Evolutionary conservation across 345 rosid genomes (phyloP).

Genomic region (Cardamine occulta): DNA sequence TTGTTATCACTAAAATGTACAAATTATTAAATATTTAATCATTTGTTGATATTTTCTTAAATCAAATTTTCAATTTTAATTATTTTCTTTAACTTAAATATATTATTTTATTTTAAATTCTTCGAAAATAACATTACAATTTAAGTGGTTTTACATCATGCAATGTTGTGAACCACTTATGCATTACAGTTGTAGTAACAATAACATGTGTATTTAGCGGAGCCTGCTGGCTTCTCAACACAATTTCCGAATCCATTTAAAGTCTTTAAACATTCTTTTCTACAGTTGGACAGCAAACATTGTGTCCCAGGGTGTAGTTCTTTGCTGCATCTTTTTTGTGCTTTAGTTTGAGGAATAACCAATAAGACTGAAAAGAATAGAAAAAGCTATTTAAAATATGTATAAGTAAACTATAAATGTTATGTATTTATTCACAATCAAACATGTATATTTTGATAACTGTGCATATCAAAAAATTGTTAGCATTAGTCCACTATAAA

Average conservation of each 20-base stretch:
- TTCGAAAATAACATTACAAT: too few relatives aligned
- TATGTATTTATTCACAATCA: too few relatives aligned
- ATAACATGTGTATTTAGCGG: slow-evolving; percentile 11
- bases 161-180: neutral
- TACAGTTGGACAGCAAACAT: slow-evolving; percentile 23
- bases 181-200: slow-evolving; percentile 24
- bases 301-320: slow-evolving; percentile 7
- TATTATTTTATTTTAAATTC: too few relatives aligned
- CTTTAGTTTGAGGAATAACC: slow-evolving; percentile 23
- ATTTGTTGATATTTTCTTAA: too few relatives aligned
- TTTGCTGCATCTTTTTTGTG: slow-evolving; percentile 24
- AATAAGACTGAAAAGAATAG: neutral
- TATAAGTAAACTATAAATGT: neutral
- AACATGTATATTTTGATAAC: too few relatives aligned
- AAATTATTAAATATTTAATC: too few relatives aligned
- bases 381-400: neutral
- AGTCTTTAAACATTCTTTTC: slow-evolving; percentile 16
- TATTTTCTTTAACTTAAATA: too few relatives aligned
- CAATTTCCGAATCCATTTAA: slow-evolving; percentile 32
- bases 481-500: too few relatives aligned
- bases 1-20: too few relatives aligned
- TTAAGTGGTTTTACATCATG: neutral
- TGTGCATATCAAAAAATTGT: too few relatives aligned
- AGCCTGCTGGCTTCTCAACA: slow-evolving; percentile 28
- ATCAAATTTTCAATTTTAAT: too few relatives aligned